phyloP scores from a whole-genome alignment of 495 filamentous ascomycete genomes.

The Clavariopsis aquatica region DNA sequence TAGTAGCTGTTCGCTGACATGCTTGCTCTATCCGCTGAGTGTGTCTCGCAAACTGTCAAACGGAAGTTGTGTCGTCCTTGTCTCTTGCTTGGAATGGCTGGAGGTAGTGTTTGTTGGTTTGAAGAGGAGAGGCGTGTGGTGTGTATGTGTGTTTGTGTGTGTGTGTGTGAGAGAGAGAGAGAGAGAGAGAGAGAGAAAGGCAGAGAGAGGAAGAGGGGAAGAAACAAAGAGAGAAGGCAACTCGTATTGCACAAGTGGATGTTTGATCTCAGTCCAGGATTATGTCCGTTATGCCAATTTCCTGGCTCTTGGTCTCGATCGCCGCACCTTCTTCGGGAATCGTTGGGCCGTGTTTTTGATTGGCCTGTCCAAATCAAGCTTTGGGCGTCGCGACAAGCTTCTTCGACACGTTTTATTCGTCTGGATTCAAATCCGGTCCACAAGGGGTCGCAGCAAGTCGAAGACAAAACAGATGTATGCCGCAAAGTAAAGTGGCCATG shows the following conservation, averaged over 20 bases:
- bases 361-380: background rate
- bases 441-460: background rate
- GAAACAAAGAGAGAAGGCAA: background rate
- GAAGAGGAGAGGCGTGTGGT: too few relatives aligned
- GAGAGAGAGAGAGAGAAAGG: too few relatives aligned
- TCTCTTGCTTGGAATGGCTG: background rate
- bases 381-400: background rate
- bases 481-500: too few relatives aligned
- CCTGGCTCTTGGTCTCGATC: too few relatives aligned
- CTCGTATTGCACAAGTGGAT: background rate
- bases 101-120: background rate
- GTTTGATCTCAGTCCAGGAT: background rate
- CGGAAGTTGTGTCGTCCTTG: too few relatives aligned
- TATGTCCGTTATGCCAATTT: background rate
- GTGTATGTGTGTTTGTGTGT: too few relatives aligned
- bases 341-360: too few relatives aligned
- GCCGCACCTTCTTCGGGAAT: background rate
- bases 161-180: too few relatives aligned
- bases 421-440: too few relatives aligned
- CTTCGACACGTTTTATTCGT: background rate
- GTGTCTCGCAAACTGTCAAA: too few relatives aligned
- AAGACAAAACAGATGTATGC: background rate
- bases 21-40: background rate
- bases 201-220: background rate
- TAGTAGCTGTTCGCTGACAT: slow-evolving; percentile 37